Base-by-base conservation (phyloP, 345 rosid species). In the Syzygium grande region DNA sequence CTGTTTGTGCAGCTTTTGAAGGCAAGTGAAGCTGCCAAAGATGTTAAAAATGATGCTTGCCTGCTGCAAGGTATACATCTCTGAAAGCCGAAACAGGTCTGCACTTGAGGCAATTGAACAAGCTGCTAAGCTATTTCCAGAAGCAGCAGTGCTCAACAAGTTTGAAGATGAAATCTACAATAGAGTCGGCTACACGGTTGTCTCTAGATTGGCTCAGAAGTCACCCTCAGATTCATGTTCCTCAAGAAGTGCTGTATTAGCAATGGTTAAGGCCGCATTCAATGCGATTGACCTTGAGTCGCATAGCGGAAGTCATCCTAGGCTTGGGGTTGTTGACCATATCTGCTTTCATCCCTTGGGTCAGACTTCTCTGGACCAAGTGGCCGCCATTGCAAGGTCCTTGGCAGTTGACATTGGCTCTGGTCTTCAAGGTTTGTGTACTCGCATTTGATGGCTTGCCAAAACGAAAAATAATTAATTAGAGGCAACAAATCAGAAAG, bases 261-360 rank as follows among this genome's bases (percentile, higher is more conserved):
- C 99, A 23, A 95, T 96, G 95, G 96, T 96, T 88, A 93, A 93
- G 90, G 92, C 96, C 89, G 98, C 99, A 83, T 92, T 95, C 54
- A 94, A 93, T 80, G 88, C 92, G 4, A 93, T 96, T 84, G 92
- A 92, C 80, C 92, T 96, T 65, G 94, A 91, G 91, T 91, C 85
- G 85, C 99, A 97, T 78, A 89, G 84, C 83, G 99, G 98, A 84
- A 95, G 93, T 86, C 99, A 95, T 93, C 98, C 99, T 52, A 93
- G 98, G 43, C 97, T 96, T 88, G 99, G 99, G 88, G 98, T 97
- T 65, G 97, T 97, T 54, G 99, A 97, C 84, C 99, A 97, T 89
- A 91, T 95, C 85, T 96, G 99, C 91, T 95, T 97, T 91, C 99
- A 97, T 89, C 97, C 98, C 7, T 88, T 97, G 91, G 93, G 91